Evolutionary conservation across 2,329 filamentous ascomycete species (phyloP), one percentile per base, ranked within the genome.

Genomic region (Verticillium alfalfae): DNA sequence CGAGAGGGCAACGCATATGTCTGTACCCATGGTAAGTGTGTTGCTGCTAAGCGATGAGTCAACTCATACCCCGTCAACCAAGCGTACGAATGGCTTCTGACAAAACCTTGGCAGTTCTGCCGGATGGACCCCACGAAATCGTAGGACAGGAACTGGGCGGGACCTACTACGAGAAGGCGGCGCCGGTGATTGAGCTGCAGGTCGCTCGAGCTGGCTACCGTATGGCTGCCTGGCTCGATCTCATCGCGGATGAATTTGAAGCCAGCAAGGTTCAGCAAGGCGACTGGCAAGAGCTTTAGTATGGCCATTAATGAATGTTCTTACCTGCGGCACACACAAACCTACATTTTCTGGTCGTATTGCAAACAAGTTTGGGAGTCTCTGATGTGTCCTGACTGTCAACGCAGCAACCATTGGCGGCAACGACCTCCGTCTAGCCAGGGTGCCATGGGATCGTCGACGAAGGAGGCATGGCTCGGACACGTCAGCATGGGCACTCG

Each of bases 161-260:
- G 0, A 79, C 81, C 38, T 91, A 91, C 72, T 90, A 85, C 68
- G 78, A 85, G 37, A 80, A 79, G 37, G 88, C 87, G 2, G 83
- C 83, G n/a, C 84, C 82, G 22, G 83, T 88, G 62, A 79, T 91
- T 56, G 86, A 91, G 72, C 70, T 84, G 63, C 85, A 89, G 70
- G 79, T 92, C 64, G 89, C 88, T 8, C 84, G 84, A 65, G 89
- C 86, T 4, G 89, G 89, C 12, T 89, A 86, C 71, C 81, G 89
- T 57, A 79, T 92, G 71, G 89, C 85, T 2, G 82, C 81, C 22
- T 91, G 86, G 86, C 74, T 91, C 64, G 87, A 90, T 69, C 75
- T 81, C 67, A 86, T 90, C 67, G 84, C 78, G 9, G 73, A 78
- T 54, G 69, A 72, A 41, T 67, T 68, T 56, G 66, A 67, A 34